phyloP scores from a whole-genome alignment of 2,329 filamentous ascomycete species.

The Lecanicillium sp. region DNA sequence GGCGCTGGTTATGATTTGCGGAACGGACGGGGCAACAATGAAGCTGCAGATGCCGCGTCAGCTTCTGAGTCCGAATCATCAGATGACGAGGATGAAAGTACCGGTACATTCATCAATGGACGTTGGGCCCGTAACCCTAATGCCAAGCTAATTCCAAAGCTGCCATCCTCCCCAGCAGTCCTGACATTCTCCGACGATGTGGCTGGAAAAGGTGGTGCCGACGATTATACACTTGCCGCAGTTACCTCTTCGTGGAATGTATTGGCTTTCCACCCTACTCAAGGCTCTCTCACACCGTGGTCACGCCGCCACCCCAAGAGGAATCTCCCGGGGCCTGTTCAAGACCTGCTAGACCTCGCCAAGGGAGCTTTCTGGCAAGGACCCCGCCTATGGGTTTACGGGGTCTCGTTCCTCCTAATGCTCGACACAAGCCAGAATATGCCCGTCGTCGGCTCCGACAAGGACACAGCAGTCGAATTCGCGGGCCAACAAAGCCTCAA shows the following conservation, averaged over 20 bases:
- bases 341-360: constrained; percentile 65
- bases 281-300: constrained; percentile 75
- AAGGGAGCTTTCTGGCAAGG: constrained; percentile 83
- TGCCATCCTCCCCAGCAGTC: constrained; percentile 55
- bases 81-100: constrained; percentile 36
- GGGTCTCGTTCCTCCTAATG: constrained; percentile 83
- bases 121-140: constrained; percentile 70
- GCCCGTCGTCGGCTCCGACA: constrained; percentile 18
- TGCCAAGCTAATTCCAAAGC: constrained; percentile 59
- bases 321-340: constrained; percentile 66
- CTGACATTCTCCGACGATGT: constrained; percentile 56
- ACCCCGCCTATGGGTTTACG: constrained; percentile 76
- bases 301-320: constrained; percentile 72
- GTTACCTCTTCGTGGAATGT: constrained; percentile 54
- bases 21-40: constrained; percentile 23
- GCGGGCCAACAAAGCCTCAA: constrained; percentile 32
- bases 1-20: constrained; percentile 21
- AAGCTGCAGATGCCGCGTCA: constrained; percentile 24
- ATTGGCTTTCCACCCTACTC: constrained; percentile 70
- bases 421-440: constrained; percentile 74
- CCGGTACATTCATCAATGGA: constrained; percentile 36
- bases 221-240: constrained; percentile 42
- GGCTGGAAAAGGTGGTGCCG: constrained; percentile 20
- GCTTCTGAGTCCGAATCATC: constrained; percentile 31
- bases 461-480: constrained; percentile 20